Conservation (phyloP, 352 stramenopile species). For the Thalassiosira livingstoniorum region DNA sequence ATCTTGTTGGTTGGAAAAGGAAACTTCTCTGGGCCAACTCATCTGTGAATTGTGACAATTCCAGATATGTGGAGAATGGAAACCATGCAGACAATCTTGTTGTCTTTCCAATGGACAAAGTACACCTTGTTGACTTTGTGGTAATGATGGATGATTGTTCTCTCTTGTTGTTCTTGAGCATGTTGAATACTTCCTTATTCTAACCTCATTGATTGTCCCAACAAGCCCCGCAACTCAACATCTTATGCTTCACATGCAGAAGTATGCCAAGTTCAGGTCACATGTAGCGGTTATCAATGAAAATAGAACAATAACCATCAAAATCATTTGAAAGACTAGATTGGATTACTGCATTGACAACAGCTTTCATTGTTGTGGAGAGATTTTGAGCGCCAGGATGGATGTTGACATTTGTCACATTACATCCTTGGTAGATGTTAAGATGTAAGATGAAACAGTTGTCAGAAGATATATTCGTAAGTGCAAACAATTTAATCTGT, state of each 20-base stretch:
- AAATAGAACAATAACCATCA: constrained; percentile 3
- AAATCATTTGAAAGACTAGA: neutral
- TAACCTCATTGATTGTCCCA: no score
- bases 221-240: no score
- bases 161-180: neutral
- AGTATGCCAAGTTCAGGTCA: constrained; percentile 15
- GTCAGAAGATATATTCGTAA: neutral
- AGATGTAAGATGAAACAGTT: constrained; percentile 24
- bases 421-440: constrained; percentile 31
- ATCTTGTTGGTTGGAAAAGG: neutral
- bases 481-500: constrained; percentile 26
- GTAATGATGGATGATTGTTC: neutral
- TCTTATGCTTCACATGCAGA: constrained; percentile 6
- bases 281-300: constrained; percentile 20
- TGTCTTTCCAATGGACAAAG: neutral
- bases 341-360: neutral
- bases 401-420: constrained; percentile 10
- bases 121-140: neutral
- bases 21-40: neutral
- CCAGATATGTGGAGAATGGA: neutral
- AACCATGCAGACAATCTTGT: neutral
- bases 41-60: neutral
- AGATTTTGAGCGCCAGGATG: neutral
- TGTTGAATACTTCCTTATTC: neutral
- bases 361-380: neutral